Percentiles rank a stretch among this genome's conserved stretches.
phyloP scores from a whole-genome alignment of 116 monocot genomes.

The Phalaenopsis hybrid region DNA sequence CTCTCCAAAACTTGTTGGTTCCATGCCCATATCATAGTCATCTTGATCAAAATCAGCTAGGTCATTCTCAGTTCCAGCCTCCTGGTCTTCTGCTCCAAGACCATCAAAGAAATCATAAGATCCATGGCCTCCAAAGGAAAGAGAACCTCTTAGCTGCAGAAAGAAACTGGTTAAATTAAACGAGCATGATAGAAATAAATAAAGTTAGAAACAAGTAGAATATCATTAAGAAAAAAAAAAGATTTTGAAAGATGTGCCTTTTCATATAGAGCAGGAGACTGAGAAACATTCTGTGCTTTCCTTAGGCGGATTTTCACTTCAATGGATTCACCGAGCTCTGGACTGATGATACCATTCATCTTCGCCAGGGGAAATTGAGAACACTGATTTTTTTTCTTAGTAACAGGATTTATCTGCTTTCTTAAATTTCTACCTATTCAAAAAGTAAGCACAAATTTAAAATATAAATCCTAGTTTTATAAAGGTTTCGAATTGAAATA shows the following conservation, averaged over 20 bases:
- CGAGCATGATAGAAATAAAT: not conserved
- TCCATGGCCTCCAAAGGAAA: conserved; percentile 46
- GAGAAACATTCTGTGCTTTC: conserved; percentile 21
- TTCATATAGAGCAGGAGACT: conserved; percentile 54
- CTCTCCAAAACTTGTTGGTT: conserved; percentile 16
- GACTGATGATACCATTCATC: conserved; percentile 35
- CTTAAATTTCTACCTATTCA: conserved; percentile 50
- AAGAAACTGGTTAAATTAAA: conserved; percentile 1
- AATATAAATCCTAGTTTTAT: not conserved
- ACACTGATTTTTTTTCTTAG: conserved; percentile 19
- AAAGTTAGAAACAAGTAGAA: not conserved
- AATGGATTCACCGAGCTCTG: conserved; percentile 41
- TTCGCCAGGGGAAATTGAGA: conserved; percentile 83
- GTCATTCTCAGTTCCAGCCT: conserved; percentile 32
- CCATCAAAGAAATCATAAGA: conserved; percentile 20
- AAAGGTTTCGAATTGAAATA: conserved; percentile 8
- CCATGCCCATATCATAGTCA: conserved; percentile 39
- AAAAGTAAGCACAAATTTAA: not conserved
- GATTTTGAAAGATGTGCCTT: conserved; percentile 37
- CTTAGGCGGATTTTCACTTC: conserved; percentile 15
- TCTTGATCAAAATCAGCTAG: conserved; percentile 36
- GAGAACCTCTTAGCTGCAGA: conserved; percentile 74
- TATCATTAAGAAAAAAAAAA: not conserved
- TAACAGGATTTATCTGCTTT: conserved; percentile 25
- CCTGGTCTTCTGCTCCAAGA: conserved; percentile 39